A percentile compares a stretch with the other conserved stretches of the same genome.
phyloP scores from a whole-genome alignment of 805 yeast genomes.

The Saturnispora dispora region DNA sequence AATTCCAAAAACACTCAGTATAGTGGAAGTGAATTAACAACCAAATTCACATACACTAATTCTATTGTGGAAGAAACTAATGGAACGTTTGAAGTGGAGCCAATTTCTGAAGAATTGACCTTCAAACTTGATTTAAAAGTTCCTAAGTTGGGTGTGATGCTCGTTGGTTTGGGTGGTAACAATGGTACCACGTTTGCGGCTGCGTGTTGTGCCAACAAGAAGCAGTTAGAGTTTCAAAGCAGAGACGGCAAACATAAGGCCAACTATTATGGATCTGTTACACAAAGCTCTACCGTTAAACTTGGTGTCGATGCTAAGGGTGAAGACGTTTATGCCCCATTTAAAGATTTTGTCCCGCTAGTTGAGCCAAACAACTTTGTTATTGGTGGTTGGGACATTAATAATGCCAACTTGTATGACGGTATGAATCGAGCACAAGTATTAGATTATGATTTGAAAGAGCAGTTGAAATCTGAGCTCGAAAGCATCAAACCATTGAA shows the following conservation, averaged over 20 bases:
- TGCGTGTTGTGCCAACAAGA: conserved; percentile 76
- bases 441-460: conserved; percentile 75
- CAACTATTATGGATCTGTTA: conserved; percentile 89
- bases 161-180: conserved; percentile 95
- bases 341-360: conserved; percentile 82
- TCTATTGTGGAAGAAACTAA: conserved; percentile 57
- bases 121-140: conserved; percentile 76
- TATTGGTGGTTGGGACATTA: conserved; percentile 93
- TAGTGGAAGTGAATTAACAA: conserved; percentile 42
- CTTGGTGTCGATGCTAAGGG: conserved; percentile 79
- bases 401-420: conserved; percentile 54
- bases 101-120: conserved; percentile 63
- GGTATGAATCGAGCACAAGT: conserved; percentile 85
- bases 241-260: conserved; percentile 65
- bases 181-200: conserved; percentile 89
- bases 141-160: conserved; percentile 80
- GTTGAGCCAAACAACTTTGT: conserved; percentile 84
- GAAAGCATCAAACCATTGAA: conserved; percentile 60
- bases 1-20: conserved; percentile 43
- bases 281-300: conserved; percentile 85
- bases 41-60: conserved; percentile 65
- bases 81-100: conserved; percentile 57
- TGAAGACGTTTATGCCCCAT: conserved; percentile 85
- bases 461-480: conserved; percentile 59
- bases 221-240: conserved; percentile 67